phyloP scores from a whole-genome alignment of 495 filamentous ascomycete species.

The Aspergillus steynii region DNA sequence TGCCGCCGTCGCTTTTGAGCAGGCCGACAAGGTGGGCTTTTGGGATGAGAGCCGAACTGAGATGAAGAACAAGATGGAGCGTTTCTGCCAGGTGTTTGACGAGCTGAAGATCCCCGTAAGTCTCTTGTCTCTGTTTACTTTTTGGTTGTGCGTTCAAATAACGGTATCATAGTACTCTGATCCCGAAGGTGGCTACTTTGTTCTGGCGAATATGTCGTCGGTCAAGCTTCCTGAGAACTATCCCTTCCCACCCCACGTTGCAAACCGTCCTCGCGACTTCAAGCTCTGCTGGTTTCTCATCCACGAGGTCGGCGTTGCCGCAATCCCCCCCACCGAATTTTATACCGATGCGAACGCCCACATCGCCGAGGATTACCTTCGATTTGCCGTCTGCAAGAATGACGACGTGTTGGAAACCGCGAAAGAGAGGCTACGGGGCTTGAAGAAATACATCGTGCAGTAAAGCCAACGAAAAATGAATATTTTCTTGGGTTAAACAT shows the following conservation, averaged over 20 bases:
- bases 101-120: constrained; percentile 79
- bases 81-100: constrained; percentile 83
- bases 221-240: constrained; percentile 81
- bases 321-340: constrained; percentile 96
- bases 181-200: constrained; percentile 95
- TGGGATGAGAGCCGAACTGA: constrained; percentile 83
- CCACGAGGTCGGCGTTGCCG: constrained; percentile 91
- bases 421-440: constrained; percentile 80
- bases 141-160: neutral
- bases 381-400: constrained; percentile 97
- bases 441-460: constrained; percentile 74
- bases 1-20: constrained; percentile 91
- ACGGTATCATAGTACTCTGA: constrained; percentile 63
- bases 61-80: constrained; percentile 86
- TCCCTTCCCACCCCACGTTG: constrained; percentile 85
- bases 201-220: constrained; percentile 85
- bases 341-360: constrained; percentile 81
- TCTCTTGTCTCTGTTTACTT: constrained; percentile 9
- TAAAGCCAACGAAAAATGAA: constrained; percentile 13
- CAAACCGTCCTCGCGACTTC: constrained; percentile 84
- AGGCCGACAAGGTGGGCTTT: constrained; percentile 80
- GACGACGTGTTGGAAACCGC: constrained; percentile 86
- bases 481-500: neutral
- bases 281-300: constrained; percentile 95
- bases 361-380: constrained; percentile 86